Conservation (phyloP, 2,329 filamentous ascomycete species). For the Fusarium albosuccineum region DNA sequence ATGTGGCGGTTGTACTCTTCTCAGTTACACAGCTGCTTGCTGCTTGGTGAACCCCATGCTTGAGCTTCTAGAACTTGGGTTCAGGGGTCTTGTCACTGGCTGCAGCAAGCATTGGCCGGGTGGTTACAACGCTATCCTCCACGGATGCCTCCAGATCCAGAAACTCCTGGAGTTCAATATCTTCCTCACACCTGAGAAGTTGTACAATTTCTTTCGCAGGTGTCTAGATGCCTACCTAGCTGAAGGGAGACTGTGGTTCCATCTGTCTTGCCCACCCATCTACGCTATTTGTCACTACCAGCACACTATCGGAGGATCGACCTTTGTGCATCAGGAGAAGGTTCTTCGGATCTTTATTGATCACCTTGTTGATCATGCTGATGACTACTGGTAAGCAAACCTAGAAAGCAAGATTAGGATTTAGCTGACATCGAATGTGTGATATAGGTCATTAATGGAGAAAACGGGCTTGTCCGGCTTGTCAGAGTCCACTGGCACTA, state of each 20-base stretch:
- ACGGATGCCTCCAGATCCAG: slow-evolving; percentile 29
- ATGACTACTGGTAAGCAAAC: slow-evolving; percentile 36
- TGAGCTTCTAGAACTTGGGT: slow-evolving; percentile 36
- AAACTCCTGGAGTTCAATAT: slow-evolving; percentile 23
- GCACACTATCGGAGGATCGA: neutral
- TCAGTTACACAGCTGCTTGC: slow-evolving; percentile 36
- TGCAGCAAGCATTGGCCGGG: slow-evolving; percentile 39
- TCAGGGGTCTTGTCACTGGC: slow-evolving; percentile 34
- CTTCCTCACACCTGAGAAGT: slow-evolving; percentile 21
- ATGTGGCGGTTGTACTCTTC: slow-evolving; percentile 41
- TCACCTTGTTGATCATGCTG: slow-evolving; percentile 31
- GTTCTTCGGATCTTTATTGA: slow-evolving; percentile 32
- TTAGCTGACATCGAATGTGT: slow-evolving; percentile 15
- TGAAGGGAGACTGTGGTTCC: slow-evolving; percentile 37
- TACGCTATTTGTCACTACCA: slow-evolving; percentile 32
- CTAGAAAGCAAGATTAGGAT: neutral
- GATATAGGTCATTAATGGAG: slow-evolving; percentile 34
- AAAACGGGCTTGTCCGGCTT: slow-evolving; percentile 12
- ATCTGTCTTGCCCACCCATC: slow-evolving; percentile 30
- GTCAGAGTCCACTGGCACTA: neutral
- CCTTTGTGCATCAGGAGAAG: slow-evolving; percentile 9
- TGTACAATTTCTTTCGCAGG: slow-evolving; percentile 26
- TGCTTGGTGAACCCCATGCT: slow-evolving; percentile 23
- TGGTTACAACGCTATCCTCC: slow-evolving; percentile 41
- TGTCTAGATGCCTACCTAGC: slow-evolving; percentile 40